Base-by-base conservation (phyloP, 108 stramenopile genomes). In the Fistulifera pelliculosa region DNA sequence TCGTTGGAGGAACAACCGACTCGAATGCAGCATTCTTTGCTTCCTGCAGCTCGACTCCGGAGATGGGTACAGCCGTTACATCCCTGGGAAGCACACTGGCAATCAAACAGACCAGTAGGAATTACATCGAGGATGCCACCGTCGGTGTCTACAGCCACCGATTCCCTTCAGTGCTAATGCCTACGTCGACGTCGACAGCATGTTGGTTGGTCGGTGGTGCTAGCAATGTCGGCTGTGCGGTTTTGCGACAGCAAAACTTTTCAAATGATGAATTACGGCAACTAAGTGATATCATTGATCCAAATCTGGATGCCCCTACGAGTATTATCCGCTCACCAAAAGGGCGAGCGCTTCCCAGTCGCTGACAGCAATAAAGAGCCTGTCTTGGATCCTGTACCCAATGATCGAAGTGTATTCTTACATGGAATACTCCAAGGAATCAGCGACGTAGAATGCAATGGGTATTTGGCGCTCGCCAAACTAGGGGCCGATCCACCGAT, bases 1-100 rank as follows among this genome's bases (percentile, higher is more conserved):
- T 96, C 41, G 90, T 92, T 15, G 95, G 89, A 45, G 93, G 93
- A 16, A 96, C 95, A 8, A 94, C 93, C 12, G 93, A 94, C 65
- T 87, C 85, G 59, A 93, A 93, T 63, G 93, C 95, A 11, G 91
- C 93, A 12, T 96, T 96, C 56, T 72, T 93, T 54, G 95, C 95
- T 16, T 79, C 79, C 2, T 68, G 58, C 35, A 80, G 70, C 8
- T 51, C 75, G 8, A 55, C 51, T 24, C 66, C 77, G 16, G 56
- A 43, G n/a, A 61, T 71, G 18, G 95, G 95, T 0, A 83, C 82
- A 14, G 93, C 95, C 1, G 95, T 96, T 0, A 93, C 93, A 24
- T 74, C 71, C 22, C 66, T 96, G 35, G 95, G 95, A 2, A 73
- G 70, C 24, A 96, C 95, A 1, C 52, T 93, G 52, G 93, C 93